Conservation (phyloP, 371 early-diverging fungal species). For the Dinochytrium kinnereticum region DNA sequence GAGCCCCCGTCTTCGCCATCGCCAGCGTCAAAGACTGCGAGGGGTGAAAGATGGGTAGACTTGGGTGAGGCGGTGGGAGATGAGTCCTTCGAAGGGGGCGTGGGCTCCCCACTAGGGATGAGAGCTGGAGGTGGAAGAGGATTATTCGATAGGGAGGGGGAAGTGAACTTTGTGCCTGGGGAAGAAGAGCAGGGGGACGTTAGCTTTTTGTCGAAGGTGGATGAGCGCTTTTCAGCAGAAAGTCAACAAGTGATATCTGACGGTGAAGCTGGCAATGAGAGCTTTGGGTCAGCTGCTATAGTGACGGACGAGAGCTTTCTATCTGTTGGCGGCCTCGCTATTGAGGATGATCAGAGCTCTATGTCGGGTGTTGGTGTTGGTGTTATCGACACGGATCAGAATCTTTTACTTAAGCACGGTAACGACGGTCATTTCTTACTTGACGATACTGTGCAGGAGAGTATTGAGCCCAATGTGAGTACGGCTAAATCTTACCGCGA, state of each 20-base stretch:
- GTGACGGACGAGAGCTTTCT: too few species aligned
- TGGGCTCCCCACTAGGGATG: neutral
- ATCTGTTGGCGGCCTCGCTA: too few species aligned
- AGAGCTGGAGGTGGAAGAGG: neutral
- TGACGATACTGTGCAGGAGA: too few species aligned
- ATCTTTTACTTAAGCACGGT: too few species aligned
- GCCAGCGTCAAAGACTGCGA: neutral
- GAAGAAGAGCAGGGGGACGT: neutral
- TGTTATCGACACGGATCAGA: too few species aligned
- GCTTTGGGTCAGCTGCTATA: too few species aligned
- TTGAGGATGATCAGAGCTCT: too few species aligned
- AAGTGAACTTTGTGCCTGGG: neutral
- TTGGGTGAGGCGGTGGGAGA: neutral
- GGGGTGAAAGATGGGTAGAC: neutral
- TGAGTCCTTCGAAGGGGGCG: neutral
- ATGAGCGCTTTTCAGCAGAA: neutral
- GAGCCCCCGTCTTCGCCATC: neutral
- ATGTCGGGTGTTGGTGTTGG: too few species aligned
- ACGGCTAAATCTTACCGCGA: too few species aligned
- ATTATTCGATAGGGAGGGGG: neutral
- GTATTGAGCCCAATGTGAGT: too few species aligned
- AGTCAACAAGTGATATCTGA: neutral
- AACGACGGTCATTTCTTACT: too few species aligned
- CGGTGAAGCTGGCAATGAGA: neutral
- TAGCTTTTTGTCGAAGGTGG: neutral